Conservation (phyloP, 2,329 filamentous ascomycete species). For the Pseudogymnoascus sp. region DNA sequence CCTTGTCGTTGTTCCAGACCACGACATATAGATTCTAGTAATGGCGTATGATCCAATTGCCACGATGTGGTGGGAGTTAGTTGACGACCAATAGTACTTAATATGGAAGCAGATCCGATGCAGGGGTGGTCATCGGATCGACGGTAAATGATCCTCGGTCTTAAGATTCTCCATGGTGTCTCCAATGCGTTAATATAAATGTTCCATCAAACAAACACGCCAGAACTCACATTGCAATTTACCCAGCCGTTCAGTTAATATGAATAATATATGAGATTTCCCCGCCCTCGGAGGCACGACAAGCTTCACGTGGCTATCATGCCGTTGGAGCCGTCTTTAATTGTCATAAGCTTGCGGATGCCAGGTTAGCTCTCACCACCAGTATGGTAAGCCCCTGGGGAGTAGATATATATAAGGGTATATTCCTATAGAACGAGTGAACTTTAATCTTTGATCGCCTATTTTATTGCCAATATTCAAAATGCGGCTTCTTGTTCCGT, state of each 20-base stretch:
- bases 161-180: constrained; percentile 2
- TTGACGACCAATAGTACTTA: background rate
- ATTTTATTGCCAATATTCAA: background rate
- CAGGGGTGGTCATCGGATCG: constrained; percentile 8
- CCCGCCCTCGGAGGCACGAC: constrained; percentile 2
- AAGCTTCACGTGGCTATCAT: background rate
- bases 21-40: background rate
- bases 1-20: background rate
- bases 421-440: background rate
- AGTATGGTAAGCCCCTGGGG: background rate
- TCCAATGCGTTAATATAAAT: background rate
- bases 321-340: background rate
- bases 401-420: background rate
- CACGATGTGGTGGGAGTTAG: background rate
- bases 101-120: background rate
- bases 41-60: constrained; percentile 1
- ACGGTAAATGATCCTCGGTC: constrained; percentile 8
- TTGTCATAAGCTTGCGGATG: background rate
- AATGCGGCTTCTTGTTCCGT: constrained; percentile 1
- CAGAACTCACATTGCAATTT: background rate
- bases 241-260: constrained; percentile 5
- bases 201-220: constrained; percentile 9
- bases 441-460: background rate
- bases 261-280: background rate
- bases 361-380: background rate